A percentile compares a stretch with the other conserved stretches of the same genome.
These are phyloP conservation scores for Jamesozyma rosinii DNA, from an alignment of 805 yeast species.

Conservation along the genomic window DNA sequence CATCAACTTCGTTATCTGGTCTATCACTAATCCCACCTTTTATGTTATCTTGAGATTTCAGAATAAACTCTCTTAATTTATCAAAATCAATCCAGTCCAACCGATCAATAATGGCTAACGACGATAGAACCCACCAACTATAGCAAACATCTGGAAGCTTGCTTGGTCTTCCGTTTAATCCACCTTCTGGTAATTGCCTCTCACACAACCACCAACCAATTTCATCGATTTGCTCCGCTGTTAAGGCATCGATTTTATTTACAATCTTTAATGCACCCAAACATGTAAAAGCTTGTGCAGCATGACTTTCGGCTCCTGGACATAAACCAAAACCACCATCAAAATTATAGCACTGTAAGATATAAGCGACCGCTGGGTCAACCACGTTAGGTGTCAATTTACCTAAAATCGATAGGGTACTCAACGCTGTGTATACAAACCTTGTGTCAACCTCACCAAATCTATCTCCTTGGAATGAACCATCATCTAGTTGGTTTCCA, in stretches of 20 bases:
- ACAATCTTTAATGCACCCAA: constrained; percentile 70
- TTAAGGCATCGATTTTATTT: constrained; percentile 42
- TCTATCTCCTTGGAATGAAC: constrained; percentile 81
- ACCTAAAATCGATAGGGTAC: constrained; percentile 61
- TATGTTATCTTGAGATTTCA: constrained; percentile 64
- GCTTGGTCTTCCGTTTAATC: constrained; percentile 92
- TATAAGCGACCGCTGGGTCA: constrained; percentile 56
- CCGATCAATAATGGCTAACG: constrained; percentile 56
- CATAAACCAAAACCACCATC: constrained; percentile 93
- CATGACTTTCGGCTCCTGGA: constrained; percentile 93
- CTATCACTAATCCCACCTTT: constrained; percentile 91
- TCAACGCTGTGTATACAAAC: constrained; percentile 75
- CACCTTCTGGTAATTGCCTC: constrained; percentile 78
- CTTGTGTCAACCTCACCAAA: constrained; percentile 92
- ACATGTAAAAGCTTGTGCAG: constrained; percentile 86
- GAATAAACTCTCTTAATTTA: constrained; percentile 56
- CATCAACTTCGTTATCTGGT: constrained; percentile 84
- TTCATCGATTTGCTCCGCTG: constrained; percentile 33
- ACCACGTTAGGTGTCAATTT: constrained; percentile 46
- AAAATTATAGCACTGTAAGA: constrained; percentile 68
- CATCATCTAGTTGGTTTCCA: constrained; percentile 36
- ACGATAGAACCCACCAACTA: constrained; percentile 92
- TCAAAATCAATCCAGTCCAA: constrained; percentile 69
- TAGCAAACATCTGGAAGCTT: constrained; percentile 96
- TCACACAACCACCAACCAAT: constrained; percentile 85